Conservation (phyloP, 2,329 filamentous ascomycete species). For the Verticillium dahliae region DNA sequence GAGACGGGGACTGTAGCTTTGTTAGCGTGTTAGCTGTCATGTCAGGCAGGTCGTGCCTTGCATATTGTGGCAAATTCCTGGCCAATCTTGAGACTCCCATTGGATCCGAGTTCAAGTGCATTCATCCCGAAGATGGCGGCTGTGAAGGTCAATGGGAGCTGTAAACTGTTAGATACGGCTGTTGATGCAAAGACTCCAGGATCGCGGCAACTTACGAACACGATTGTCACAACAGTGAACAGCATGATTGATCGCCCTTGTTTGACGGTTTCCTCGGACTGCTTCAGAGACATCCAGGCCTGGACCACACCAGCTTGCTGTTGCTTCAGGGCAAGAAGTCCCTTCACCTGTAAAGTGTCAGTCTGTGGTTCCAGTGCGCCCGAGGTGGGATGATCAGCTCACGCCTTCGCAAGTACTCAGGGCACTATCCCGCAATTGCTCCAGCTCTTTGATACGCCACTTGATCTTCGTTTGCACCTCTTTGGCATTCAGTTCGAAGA, state of each 20-base stretch:
- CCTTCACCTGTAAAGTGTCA: constrained; percentile 17
- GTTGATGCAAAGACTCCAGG: neutral
- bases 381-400: constrained; percentile 1
- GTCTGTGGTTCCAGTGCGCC: neutral
- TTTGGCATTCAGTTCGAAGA: neutral
- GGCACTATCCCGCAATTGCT: constrained; percentile 23
- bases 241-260: constrained; percentile 37
- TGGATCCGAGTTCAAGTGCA: constrained; percentile 14
- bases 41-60: constrained; percentile 2
- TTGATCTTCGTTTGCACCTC: constrained; percentile 11
- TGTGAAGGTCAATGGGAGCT: constrained; percentile 30
- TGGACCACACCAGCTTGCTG: constrained; percentile 39
- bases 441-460: constrained; percentile 24
- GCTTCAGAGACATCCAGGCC: constrained; percentile 30
- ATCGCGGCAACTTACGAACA: constrained; percentile 28
- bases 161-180: constrained; percentile 1
- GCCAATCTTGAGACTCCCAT: constrained; percentile 10
- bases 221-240: constrained; percentile 38
- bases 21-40: neutral
- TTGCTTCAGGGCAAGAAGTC: constrained; percentile 35
- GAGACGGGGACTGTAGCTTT: constrained; percentile 12
- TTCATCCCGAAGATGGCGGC: constrained; percentile 33
- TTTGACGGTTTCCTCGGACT: constrained; percentile 29
- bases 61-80: constrained; percentile 15
- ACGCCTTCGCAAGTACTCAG: constrained; percentile 24